These are phyloP conservation scores for Musa itinerans DNA, from an alignment of 176 grass and related monocot species.

Conservation along the genomic window DNA sequence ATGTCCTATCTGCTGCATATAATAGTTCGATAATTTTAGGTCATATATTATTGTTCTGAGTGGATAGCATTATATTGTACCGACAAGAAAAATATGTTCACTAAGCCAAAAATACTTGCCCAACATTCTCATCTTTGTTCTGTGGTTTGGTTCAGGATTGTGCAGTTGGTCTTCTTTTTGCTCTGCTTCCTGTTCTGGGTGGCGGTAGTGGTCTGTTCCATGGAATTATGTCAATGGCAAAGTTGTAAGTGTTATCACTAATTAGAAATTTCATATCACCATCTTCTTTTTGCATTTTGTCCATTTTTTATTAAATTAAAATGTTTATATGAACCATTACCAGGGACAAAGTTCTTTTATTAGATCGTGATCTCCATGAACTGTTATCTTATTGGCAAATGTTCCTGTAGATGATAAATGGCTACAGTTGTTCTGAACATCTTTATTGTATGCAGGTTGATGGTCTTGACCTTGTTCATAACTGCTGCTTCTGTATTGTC, in stretches of 20 bases:
- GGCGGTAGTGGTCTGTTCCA: slow-evolving; percentile 76
- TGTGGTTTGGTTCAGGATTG: slow-evolving; percentile 62
- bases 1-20: not conserved
- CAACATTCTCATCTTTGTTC: slow-evolving; percentile 4
- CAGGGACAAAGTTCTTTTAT: no score
- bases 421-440: slow-evolving; percentile 18
- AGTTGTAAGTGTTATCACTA: slow-evolving; percentile 47
- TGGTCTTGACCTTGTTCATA: slow-evolving; percentile 81
- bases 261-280: not conserved
- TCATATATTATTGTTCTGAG: not conserved
- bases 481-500: slow-evolving; percentile 69
- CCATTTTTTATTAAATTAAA: not conserved
- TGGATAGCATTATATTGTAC: not conserved
- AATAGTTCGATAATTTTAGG: not conserved
- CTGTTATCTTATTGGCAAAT: not conserved
- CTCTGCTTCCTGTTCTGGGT: slow-evolving; percentile 85
- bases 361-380: not conserved
- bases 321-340: not conserved
- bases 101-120: not conserved
- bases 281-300: not conserved
- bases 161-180: slow-evolving; percentile 94
- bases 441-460: slow-evolving; percentile 62
- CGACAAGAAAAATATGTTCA: not conserved
- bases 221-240: slow-evolving; percentile 90
- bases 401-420: not conserved